Evolutionary conservation across 2,329 filamentous ascomycete species (phyloP), one percentile per base, ranked within the genome.

Genomic region (Colletotrichum karsti): DNA sequence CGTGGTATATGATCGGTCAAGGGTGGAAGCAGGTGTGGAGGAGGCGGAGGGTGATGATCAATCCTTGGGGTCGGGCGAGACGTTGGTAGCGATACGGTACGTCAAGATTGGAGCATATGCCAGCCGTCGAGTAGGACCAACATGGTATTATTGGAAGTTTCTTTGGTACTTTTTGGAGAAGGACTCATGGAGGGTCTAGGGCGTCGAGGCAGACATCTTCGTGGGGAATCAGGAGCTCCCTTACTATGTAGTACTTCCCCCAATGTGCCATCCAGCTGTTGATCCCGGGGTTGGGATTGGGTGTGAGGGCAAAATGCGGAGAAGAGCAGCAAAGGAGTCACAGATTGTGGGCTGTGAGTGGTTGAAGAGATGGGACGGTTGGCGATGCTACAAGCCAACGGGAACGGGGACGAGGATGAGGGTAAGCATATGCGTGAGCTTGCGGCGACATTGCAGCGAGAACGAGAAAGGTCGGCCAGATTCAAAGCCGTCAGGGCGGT

Each of bases 1-100:
- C 51, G 28, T 63, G 51, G 59, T 41, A 44, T 41, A 15, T 30
- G 50, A 63, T 44, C 41, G 51, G 64, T 39, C 42, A 58, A 37
- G 42, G 51, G 28, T 57, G 61, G 33, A 50, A 28, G 59, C 63
- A 44, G 26, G n/a, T 44, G 35, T 48, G 35, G 58, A 65, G 46
- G 53, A 48, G 30, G 26, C 20, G 33, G 41, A 51, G 57, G 54
- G 20, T 24, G 55, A 53, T 48, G 64, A 67, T 63, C 63, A 56
- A 35, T 64, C 30, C 57, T 35, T 48, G 12, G 44, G 44, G 37
- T 39, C 50, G 26, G 13, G n/a, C 18, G 58, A 46, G 26, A 9
- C 3, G 51, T 37, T 20, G 54, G 35, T n/a, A 18, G 53, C 15
- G n/a, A 33, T 10, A 12, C 15, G 33, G 10, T 35, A 35, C 33